Evolutionary conservation across 1,139 yeast species (phyloP), one percentile per base, ranked within the genome.

Genomic region (Sugiyamaella grinbergsii): DNA sequence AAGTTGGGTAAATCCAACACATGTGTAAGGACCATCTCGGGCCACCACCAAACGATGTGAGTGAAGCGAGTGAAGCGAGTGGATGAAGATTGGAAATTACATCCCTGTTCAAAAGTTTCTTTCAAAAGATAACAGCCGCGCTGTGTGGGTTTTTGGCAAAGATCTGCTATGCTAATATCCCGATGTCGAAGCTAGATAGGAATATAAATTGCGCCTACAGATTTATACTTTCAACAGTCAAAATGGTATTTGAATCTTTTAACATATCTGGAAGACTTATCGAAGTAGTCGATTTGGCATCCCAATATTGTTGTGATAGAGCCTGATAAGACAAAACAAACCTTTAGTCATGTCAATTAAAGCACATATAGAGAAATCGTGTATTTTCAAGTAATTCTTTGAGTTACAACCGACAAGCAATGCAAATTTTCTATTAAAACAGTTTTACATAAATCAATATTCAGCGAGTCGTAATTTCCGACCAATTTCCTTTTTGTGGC

Each of bases 401-500:
- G n/a, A n/a, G n/a, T n/a, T n/a, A n/a, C n/a, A n/a, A n/a, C n/a
- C n/a, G n/a, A n/a, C n/a, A n/a, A n/a, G n/a, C n/a, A n/a, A 38
- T 38, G 42, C 42, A 24, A 38, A 40, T 18, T 18, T 24, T 40
- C 29, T 26, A 24, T 26, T 39, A 39, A 24, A 23, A 39, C 26
- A 29, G 13, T 13, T 2, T 7, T 23, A 42, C 13, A 31, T 13
- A n/a, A 24, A 20, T 63, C 67, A 85, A 61, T 85, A 85, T 67
- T 85, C 94, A 2, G 90, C 81, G 49, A 85, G 73, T 58, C 93
- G 73, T 57, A 85, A 71, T 68, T 85, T 85, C 64, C 85, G 81
- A 44, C 88, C 91, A 59, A 85, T 80, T 57, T 83, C 89, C 54
- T 58, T 57, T 77, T 78, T 55, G 69, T 71, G 56, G 66, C 68